Evolutionary conservation across 148 eudicot species (phyloP).

Genomic region (Nepenthes gracilis): DNA sequence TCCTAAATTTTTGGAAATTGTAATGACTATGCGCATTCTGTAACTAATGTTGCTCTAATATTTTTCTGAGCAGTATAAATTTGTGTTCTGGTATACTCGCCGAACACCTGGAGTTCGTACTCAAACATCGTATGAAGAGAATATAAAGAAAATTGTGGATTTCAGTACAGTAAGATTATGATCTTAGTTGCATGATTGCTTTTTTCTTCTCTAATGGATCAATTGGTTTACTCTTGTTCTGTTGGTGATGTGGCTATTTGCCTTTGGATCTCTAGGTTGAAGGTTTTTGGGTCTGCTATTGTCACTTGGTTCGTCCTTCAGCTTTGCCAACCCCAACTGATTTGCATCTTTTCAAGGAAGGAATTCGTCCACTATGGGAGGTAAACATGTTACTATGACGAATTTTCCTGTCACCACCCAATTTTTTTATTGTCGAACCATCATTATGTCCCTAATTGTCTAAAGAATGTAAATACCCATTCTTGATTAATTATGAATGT

Average conservation of each 20-base stretch:
- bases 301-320: slow-evolving; percentile 89
- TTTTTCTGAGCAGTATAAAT: slow-evolving; percentile 53
- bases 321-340: slow-evolving; percentile 87
- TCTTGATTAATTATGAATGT: neutral
- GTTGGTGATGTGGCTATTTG: slow-evolving; percentile 2
- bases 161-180: slow-evolving; percentile 60
- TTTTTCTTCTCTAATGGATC: neutral
- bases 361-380: slow-evolving; percentile 99
- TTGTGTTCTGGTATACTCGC: slow-evolving; percentile 91
- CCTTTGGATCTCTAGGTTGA: slow-evolving; percentile 46
- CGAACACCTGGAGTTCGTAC: slow-evolving; percentile 68
- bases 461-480: neutral
- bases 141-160: slow-evolving; percentile 73
- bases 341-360: slow-evolving; percentile 95
- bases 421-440: no score
- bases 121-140: slow-evolving; percentile 85
- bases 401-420: no score
- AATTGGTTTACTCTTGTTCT: neutral
- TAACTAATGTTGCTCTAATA: slow-evolving; percentile 1
- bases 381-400: slow-evolving; percentile 19
- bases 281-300: slow-evolving; percentile 94
- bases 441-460: neutral
- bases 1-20: neutral
- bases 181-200: neutral
- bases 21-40: neutral